Evolutionary conservation across 768 basidiomycete species (phyloP), one percentile per base, ranked within the genome.

Genomic region (Tylopilus felleus): DNA sequence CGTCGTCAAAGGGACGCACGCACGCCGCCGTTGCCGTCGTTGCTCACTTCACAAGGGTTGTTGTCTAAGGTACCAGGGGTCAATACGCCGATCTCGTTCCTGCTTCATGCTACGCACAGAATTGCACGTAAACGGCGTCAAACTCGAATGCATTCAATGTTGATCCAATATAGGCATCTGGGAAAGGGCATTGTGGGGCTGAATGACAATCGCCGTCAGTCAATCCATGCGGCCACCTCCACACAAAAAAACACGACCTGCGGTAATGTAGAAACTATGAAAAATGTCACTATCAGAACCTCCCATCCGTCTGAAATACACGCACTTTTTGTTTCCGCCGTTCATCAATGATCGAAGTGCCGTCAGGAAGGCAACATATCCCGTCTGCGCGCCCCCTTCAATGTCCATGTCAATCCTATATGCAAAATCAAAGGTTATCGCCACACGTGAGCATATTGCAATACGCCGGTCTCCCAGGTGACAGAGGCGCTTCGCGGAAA

Each of bases 71-170:
- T 4, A 12, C 22, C 41, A 39, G 7, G 25, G 0, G 50, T 62
- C 41, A 65, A 49, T 10, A 40, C 44, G 35, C 16, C 41, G 23
- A 49, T 29, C 33, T 7, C 5, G 14, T 17, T 16, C 14, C 13
- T n/a, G 3, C 38, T 1, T 38, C 6, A 9, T 38, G 5, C 39
- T 21, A 53, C 52, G 45, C 55, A 60, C 79, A 80, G 65, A 80
- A 79, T 57, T 80, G 79, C 22, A 80, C 80, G 39, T 77, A 80
- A 48, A 80, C 67, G 4, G 77, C 79, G 55, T 80, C 79, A 51
- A 80, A 80, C 1, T 60, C 67, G 27, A 76, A 76, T 0, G 60
- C 64, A 58, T 75, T 74, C 59, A 80, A 59, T 41, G 76, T 73
- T 1, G 72, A 62, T 7, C 76, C 75, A 5, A 80, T 61, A 44